Conservation (phyloP, 2,329 filamentous ascomycete genomes). For the Pseudopithomyces chartarum region DNA sequence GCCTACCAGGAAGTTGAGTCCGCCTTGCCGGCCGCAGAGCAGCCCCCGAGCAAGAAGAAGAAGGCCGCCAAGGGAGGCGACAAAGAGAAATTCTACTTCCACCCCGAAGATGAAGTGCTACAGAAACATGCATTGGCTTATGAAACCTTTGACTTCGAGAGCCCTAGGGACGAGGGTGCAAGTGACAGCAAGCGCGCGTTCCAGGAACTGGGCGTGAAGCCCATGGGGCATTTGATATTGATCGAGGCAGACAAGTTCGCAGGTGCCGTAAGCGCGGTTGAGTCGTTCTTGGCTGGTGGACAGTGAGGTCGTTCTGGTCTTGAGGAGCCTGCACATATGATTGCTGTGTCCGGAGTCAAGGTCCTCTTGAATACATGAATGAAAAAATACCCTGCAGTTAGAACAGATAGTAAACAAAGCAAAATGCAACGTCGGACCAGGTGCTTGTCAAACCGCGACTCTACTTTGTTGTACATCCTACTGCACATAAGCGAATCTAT, state of each 20-base stretch:
- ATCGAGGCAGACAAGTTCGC: conserved; percentile 81
- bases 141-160: conserved; percentile 77
- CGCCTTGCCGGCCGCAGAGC: conserved; percentile 63
- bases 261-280: conserved; percentile 74
- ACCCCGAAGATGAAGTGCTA: conserved; percentile 91
- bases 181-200: conserved; percentile 94
- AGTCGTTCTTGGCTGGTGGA: conserved; percentile 66
- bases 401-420: background rate
- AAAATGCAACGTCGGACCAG: background rate
- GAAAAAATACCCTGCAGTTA: conserved; percentile 2
- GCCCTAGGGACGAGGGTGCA: conserved; percentile 74
- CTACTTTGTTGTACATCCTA: conserved; percentile 46
- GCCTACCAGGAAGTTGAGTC: conserved; percentile 90
- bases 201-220: conserved; percentile 87
- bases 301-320: conserved; percentile 1
- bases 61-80: conserved; percentile 43
- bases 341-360: background rate
- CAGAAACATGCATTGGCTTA: conserved; percentile 74
- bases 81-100: conserved; percentile 80
- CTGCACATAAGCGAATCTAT: conserved; percentile 42
- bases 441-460: conserved; percentile 19
- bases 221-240: conserved; percentile 82
- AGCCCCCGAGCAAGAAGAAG: conserved; percentile 51
- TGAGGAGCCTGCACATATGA: background rate
- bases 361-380: background rate